Percentiles rank a stretch among this genome's conserved stretches.
These are phyloP conservation scores for Bremia lactucae DNA, from an alignment of 352 stramenopile species.

Conservation along the genomic window DNA sequence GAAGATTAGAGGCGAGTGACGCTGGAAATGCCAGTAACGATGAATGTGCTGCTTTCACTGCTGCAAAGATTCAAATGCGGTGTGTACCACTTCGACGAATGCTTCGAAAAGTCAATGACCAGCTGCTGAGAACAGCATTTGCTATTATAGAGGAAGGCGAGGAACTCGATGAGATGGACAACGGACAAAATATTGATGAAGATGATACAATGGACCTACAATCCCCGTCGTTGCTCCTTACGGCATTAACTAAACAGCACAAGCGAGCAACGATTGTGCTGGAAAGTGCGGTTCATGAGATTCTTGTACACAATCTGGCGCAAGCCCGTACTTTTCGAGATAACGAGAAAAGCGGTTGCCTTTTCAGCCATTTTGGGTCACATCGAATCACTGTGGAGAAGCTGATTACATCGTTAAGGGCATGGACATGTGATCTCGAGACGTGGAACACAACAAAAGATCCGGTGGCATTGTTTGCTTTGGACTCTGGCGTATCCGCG, in stretches of 20 bases:
- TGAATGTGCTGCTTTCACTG: not conserved
- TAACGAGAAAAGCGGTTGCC: not conserved
- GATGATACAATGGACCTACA: conserved; percentile 2
- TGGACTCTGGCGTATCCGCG: no score
- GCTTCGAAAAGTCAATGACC: conserved; percentile 39
- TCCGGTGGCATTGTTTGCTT: conserved; percentile 3
- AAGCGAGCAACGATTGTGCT: conserved; percentile 25
- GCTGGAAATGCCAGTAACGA: not conserved
- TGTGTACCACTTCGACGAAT: conserved; percentile 29
- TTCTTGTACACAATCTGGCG: conserved; percentile 14
- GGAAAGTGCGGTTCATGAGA: conserved; percentile 22
- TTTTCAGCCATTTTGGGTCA: conserved; percentile 7
- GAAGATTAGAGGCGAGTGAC: conserved; percentile 28
- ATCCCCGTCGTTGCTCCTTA: conserved; percentile 46
- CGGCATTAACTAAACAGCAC: conserved; percentile 38
- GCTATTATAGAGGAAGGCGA: not conserved
- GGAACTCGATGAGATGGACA: not conserved
- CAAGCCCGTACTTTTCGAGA: conserved; percentile 3
- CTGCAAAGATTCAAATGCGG: conserved; percentile 15
- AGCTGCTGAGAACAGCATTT: conserved; percentile 13
- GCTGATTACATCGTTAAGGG: conserved; percentile 6
- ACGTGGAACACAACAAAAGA: conserved; percentile 12
- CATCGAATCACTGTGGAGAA: conserved; percentile 5
- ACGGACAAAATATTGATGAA: not conserved
- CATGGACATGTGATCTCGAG: conserved; percentile 11